Conservation (phyloP, 164 flowering plant genomes). For the Berberis thunbergii region DNA sequence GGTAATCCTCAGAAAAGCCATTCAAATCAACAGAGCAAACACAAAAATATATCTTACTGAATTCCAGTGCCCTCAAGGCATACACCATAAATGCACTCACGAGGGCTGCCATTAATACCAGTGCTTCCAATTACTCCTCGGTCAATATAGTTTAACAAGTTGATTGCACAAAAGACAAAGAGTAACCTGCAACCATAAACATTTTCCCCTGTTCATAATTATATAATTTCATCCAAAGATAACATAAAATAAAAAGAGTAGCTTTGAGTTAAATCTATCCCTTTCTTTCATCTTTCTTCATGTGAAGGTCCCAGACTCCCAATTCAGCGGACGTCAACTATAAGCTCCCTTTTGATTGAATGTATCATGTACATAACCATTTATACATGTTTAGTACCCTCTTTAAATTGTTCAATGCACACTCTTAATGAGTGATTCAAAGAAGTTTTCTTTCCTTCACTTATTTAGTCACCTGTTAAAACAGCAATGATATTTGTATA, state of each 20-base stretch:
- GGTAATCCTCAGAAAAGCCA: background rate
- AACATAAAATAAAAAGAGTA: background rate
- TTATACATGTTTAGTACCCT: no score
- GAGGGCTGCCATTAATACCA: slow-evolving; percentile 68
- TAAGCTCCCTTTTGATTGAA: no score
- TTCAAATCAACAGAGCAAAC: background rate
- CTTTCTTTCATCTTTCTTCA: no score
- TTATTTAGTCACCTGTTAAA: no score
- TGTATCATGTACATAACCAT: no score
- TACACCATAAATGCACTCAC: slow-evolving; percentile 45
- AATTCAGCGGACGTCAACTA: no score
- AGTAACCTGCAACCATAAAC: slow-evolving; percentile 45
- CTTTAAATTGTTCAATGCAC: no score
- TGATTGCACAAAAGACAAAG: slow-evolving; percentile 61
- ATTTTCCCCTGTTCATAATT: background rate
- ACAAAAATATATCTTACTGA: slow-evolving; percentile 44
- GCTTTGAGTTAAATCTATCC: no score
- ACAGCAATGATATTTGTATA: no score
- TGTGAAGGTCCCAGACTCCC: no score
- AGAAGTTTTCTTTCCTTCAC: no score
- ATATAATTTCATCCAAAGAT: background rate
- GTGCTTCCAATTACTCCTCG: slow-evolving; percentile 89
- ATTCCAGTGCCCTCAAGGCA: slow-evolving; percentile 70
- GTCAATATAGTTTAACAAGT: slow-evolving; percentile 70
- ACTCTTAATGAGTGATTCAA: no score